Evolutionary conservation across 768 basidiomycete species (phyloP).

Genomic region (Suillus cothurnatus): DNA sequence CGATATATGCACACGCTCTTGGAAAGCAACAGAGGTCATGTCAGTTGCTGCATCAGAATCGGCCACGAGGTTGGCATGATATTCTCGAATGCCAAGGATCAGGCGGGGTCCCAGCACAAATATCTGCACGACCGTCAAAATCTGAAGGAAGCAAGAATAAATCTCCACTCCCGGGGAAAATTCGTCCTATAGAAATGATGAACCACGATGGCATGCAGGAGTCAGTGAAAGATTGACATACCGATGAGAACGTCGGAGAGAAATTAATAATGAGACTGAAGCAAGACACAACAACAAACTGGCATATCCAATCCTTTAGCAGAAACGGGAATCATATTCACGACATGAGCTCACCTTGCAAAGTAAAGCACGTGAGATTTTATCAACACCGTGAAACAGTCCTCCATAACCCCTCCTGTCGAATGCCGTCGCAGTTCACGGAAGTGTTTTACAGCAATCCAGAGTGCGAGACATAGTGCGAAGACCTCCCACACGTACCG

Average conservation of each 20-base stretch:
- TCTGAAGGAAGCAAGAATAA: fast-evolving
- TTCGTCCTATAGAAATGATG: background rate
- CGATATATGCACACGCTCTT: background rate
- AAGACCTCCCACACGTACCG: background rate
- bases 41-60: background rate
- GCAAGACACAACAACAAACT: background rate
- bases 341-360: background rate
- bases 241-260: no score
- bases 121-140: background rate
- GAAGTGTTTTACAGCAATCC: background rate
- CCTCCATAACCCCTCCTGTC: background rate
- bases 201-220: background rate
- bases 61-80: background rate
- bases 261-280: no score
- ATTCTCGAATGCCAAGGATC: background rate
- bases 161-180: no score
- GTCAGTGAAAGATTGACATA: background rate
- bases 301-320: background rate
- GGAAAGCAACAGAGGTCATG: background rate
- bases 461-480: background rate
- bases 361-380: background rate
- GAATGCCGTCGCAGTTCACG: background rate
- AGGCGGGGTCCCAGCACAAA: background rate
- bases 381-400: background rate
- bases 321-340: background rate